Base-by-base conservation (phyloP, 2,329 filamentous ascomycete species). In the Immersiporthe knoxdaviesiana region DNA sequence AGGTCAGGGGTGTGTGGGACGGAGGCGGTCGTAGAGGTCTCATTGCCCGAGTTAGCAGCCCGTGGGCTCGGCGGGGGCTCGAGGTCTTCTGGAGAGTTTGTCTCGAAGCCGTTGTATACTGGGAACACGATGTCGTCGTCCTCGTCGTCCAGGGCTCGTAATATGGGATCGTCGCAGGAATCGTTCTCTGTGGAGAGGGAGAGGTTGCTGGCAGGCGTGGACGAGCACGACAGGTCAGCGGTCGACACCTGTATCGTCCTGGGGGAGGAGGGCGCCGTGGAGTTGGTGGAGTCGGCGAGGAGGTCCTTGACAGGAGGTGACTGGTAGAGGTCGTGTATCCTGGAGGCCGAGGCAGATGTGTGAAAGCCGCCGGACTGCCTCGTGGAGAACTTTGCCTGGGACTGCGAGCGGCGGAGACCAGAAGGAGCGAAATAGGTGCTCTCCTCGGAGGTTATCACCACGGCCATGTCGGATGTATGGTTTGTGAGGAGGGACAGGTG, bases 201-300 rank as follows among this genome's bases (percentile, higher is more conserved):
- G 67, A 90, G 79, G 73, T 86, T 90, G 74, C 88, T 90, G 24
- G 86, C 85, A 5, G 89, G 86, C 3, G 89, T 91, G 2, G 90
- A 91, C 32, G 84, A 82, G 76, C 84, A 87, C 1, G 89, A 90
- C 5, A 85, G 84, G 68, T 84, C 81, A 30, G 81, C 88, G 77
- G 81, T 87, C 72, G 87, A 86, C 67, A 80, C 81, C 67, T 84
- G 83, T 47, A 83, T 71, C 18, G 84, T 83, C 66, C 81, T 82
- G 35, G 88, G 87, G 41, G 87, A 89, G 0, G 87, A 87, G n/a
- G 85, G 82, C 2, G 82, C 79, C 2, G 87, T 88, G 3, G 86
- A 88, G 14, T 80, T 79, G 61, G 80, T 81, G 18, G 85, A 85
- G 62, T 82, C 82, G 60, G 82, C 78, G 56, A 82, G 84, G 50